Conservation (phyloP, 768 basidiomycete species). For the Tulasnella sp. region DNA sequence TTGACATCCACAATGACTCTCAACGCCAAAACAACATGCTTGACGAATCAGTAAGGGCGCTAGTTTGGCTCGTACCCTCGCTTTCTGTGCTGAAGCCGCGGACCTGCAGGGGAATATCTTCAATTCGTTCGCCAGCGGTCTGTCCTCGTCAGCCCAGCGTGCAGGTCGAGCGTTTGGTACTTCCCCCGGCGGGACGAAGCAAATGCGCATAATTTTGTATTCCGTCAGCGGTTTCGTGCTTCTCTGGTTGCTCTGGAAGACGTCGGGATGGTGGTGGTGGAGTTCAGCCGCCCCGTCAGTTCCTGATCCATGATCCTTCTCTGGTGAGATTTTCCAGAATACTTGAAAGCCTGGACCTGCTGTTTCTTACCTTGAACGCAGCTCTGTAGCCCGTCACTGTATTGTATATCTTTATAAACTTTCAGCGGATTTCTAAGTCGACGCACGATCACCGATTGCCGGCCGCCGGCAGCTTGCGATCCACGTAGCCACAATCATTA, state of each 20-base stretch:
- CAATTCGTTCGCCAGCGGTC: conserved; percentile 46
- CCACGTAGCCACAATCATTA: too few species aligned
- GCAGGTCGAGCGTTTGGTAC: conserved; percentile 63
- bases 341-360: too few species aligned
- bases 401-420: too few species aligned
- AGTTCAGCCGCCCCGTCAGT: not conserved
- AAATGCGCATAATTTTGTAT: conserved; percentile 54
- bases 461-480: too few species aligned
- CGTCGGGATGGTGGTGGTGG: conserved; percentile 21
- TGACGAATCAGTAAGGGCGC: conserved; percentile 54
- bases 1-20: conserved; percentile 74
- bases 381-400: too few species aligned
- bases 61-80: not conserved
- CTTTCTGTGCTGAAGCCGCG: not conserved
- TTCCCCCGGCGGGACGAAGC: conserved; percentile 50
- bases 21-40: conserved; percentile 71
- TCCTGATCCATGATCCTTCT: not conserved
- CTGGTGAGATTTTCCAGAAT: not conserved
- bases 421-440: too few species aligned
- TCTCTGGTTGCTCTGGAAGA: conserved; percentile 45
- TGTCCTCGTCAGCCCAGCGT: conserved; percentile 56
- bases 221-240: conserved; percentile 43
- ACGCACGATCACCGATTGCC: too few species aligned
- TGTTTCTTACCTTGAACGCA: too few species aligned
- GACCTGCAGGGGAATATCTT: conserved; percentile 52